Evolutionary conservation across 176 grass and related monocot species (phyloP).

Genomic region (Oryza rufipogon): DNA sequence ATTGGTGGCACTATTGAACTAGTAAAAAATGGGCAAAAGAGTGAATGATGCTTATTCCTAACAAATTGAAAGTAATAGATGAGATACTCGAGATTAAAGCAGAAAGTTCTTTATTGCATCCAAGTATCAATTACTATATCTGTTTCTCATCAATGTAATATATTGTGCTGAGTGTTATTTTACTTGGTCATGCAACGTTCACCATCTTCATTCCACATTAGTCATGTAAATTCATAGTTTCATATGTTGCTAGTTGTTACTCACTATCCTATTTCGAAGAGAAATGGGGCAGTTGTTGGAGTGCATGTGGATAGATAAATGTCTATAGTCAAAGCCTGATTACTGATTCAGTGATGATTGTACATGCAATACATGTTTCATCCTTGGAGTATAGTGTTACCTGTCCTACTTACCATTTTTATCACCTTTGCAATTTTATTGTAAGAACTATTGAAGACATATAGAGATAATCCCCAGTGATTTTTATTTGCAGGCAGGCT

Average conservation of each 20-base stretch:
- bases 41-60: not conserved
- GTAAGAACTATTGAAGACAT: conserved; percentile 17
- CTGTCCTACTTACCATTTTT: not conserved
- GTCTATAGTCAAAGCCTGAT: not conserved
- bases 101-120: not conserved
- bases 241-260: not conserved
- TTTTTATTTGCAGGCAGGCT: conserved; percentile 36
- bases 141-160: not conserved
- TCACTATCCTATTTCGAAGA: not conserved
- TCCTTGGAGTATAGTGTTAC: not conserved
- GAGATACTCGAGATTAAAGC: not conserved
- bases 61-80: not conserved
- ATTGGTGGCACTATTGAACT: not conserved
- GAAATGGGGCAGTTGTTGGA: not conserved
- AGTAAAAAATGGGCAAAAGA: not conserved
- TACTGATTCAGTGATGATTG: not conserved
- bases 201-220: not conserved
- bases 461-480: conserved; percentile 20
- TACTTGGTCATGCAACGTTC: not conserved
- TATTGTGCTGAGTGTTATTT: conserved; percentile 10
- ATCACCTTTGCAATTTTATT: not conserved
- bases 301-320: not conserved
- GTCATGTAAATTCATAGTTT: not conserved
- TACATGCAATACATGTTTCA: conserved; percentile 4
- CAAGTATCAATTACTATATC: not conserved